These are phyloP conservation scores for Thymus quinquecostatus DNA, from an alignment of 257 asterid species.

Conservation along the genomic window DNA sequence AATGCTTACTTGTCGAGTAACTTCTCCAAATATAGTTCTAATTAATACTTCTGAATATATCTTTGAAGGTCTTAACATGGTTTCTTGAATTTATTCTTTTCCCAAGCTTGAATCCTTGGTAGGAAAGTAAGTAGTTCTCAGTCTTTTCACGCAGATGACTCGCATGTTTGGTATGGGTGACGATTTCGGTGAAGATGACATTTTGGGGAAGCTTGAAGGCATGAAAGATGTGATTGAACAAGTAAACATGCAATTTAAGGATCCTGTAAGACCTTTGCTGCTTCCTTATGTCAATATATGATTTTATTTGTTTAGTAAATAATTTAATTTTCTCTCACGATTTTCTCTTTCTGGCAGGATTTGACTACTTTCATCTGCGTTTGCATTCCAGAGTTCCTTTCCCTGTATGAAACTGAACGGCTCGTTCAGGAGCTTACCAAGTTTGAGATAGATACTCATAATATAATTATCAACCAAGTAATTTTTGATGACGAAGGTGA, in stretches of 20 bases:
- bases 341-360: slow-evolving; percentile 59
- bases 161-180: slow-evolving; percentile 77
- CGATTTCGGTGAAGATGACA: slow-evolving; percentile 84
- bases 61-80: not conserved
- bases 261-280: slow-evolving; percentile 66
- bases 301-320: not conserved
- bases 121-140: slow-evolving; percentile 26
- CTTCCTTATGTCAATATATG: no score
- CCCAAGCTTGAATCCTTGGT: slow-evolving; percentile 10
- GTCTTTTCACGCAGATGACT: slow-evolving; percentile 67
- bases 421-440: slow-evolving; percentile 96
- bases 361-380: slow-evolving; percentile 93
- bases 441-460: slow-evolving; percentile 96
- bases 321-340: not conserved
- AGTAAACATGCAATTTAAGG: slow-evolving; percentile 89
- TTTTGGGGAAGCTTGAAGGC: slow-evolving; percentile 88
- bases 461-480: slow-evolving; percentile 94
- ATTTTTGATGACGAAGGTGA: slow-evolving; percentile 94
- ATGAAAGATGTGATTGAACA: slow-evolving; percentile 89
- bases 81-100: slow-evolving; percentile 6
- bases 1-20: slow-evolving; percentile 11
- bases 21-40: not conserved
- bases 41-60: not conserved
- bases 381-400: slow-evolving; percentile 96
- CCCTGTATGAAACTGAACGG: slow-evolving; percentile 93